Base-by-base conservation (phyloP, 805 yeast genomes). In the Sugiyamaella valdiviana region DNA sequence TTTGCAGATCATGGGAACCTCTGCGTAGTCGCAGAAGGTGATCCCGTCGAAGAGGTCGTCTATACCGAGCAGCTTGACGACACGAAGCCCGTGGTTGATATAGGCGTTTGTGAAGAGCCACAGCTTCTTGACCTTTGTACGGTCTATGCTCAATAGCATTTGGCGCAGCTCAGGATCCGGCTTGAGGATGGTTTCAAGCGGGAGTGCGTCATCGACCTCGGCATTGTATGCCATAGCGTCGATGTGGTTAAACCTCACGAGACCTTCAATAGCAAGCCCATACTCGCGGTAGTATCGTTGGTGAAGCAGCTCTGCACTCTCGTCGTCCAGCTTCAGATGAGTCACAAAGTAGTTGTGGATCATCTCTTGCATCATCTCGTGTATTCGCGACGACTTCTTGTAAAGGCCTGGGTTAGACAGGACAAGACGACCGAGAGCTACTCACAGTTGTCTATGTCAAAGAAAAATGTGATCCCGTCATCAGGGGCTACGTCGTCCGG, bases 51-150 rank as follows among this genome's bases (percentile, higher is more conserved):
- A 90, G 47, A 88, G 63, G 63, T 90, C 96, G n/a, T 91, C 97
- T 23, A 91, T 64, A 1, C 96, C 97, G 43, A 91, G 70, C 42
- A 91, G 71, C 39, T 80, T 75, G 16, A 89, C 74, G 24, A 88
- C 95, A 44, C 97, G 74, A 40, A 81, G 59, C 0, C 91, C 99
- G 66, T 91, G 99, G 60, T 80, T 88, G 62, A 83, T 82, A 69
- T 91, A 91, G 1, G 99, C 98, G 64, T 91, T 91, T 3, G 99
- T 91, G 60, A 88, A 85, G 39, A 93, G 74, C 99, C 99, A 91
- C 54, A 91, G 69, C 60, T 82, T 74, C 58, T 81, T 83, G 49
- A 83, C 79, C 53, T 79, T 77, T 1, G 77, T 72, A n/a, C 66
- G 53, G 55, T 70, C 73, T 35, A 70, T 51, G 6, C 57, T 38